Percentiles rank a stretch among this genome's conserved stretches.
phyloP scores from a whole-genome alignment of 805 yeast species.

The Millerozyma miso region DNA sequence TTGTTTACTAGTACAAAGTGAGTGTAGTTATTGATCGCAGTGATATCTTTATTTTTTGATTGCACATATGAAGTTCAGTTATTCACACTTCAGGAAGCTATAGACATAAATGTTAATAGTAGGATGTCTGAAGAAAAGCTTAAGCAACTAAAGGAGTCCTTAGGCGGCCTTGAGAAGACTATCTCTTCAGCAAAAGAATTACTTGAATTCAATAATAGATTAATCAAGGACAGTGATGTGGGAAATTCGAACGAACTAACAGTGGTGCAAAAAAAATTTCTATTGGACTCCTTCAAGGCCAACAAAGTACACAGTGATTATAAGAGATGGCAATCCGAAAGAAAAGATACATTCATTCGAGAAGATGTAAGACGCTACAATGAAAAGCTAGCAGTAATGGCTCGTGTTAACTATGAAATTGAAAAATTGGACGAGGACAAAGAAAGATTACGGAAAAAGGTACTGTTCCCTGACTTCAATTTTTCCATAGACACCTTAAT shows the following conservation, averaged over 20 bases:
- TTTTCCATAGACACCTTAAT: slow-evolving; percentile 27
- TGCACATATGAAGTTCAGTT: not conserved
- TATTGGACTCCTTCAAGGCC: slow-evolving; percentile 33
- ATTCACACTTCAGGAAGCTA: no score
- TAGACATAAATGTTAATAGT: no score
- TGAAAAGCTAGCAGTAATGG: slow-evolving; percentile 23
- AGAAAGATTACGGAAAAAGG: slow-evolving; percentile 18
- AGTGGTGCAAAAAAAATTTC: slow-evolving; percentile 14
- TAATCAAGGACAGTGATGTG: slow-evolving; percentile 3
- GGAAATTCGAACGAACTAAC: slow-evolving; percentile 2
- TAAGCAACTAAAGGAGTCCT: not conserved
- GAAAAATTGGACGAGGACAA: slow-evolving; percentile 18
- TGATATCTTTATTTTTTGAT: no score
- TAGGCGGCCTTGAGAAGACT: slow-evolving; percentile 5
- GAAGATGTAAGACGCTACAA: slow-evolving; percentile 26
- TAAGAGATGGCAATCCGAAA: slow-evolving; percentile 24
- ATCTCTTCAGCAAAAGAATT: slow-evolving; percentile 13
- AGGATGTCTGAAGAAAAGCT: not conserved
- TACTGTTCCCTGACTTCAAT: slow-evolving; percentile 23
- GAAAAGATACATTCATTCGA: slow-evolving; percentile 16
- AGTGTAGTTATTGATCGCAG: not conserved
- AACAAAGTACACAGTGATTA: slow-evolving; percentile 26
- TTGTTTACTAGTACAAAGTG: not conserved
- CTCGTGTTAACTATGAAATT: slow-evolving; percentile 21
- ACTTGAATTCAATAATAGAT: slow-evolving; percentile 4